Base-by-base conservation (phyloP, 495 filamentous ascomycete genomes). In the Jackrogersella multiformis region DNA sequence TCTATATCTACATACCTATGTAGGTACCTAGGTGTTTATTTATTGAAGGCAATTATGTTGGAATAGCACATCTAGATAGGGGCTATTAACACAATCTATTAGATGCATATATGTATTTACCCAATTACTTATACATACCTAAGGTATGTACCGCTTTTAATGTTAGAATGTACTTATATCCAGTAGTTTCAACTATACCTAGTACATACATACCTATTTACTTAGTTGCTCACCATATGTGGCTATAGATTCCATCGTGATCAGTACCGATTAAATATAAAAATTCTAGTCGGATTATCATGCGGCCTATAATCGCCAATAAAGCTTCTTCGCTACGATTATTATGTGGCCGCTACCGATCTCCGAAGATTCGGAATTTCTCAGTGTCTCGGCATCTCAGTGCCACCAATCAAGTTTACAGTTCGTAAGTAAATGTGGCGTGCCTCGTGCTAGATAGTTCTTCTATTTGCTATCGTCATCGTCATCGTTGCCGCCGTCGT, bases 381-480 rank as follows among this genome's bases (percentile, higher is more conserved):
- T 76, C 74, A 12, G 71, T 68, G 32, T 75, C 80, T 23, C 69
- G 21, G 28, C 54, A 28, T 41, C 57, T 58, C 3, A 28, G 39
- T 26, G 74, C 76, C 2, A 66, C 69, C 51, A 85, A 85, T 66
- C 80, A 81, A 52, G 68, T 85, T n/a, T 83, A 77, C 45, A 58
- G 64, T 26, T 65, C 79, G 83, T 84, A 65, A 74, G 82, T 76
- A 13, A 66, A 55, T 18, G 5, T 5, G 5, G 35, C n/a, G 56
- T 51, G n/a, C 20, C 1, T 46, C 26, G 12, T 12, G n/a, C 26
- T 23, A 28, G 6, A 26, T 46, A 18, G 12, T n/a, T 4, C 12
- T 24, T n/a, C n/a, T n/a, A n/a, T n/a, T n/a, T n/a, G 7, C 36
- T n/a, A 39, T 35, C 41, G 8, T 6, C 23, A 4, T 30, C 48